Conservation (phyloP, 129 eudicot species). For the Gnaphalium uliginosum region DNA sequence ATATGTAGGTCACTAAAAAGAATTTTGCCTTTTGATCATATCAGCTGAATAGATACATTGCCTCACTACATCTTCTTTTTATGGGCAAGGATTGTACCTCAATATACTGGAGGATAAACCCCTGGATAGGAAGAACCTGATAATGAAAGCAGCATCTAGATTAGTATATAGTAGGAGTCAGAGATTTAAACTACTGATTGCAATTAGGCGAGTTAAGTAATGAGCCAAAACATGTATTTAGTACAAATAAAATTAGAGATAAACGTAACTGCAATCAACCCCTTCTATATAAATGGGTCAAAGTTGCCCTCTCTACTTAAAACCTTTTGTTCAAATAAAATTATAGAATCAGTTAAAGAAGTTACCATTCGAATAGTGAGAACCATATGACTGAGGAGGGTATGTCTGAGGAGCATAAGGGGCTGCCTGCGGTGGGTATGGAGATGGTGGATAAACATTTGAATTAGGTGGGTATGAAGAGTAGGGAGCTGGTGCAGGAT, state of each 20-base stretch:
- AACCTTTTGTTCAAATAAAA: background rate
- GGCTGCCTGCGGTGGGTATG: constrained; percentile 34
- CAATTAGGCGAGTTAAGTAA: background rate
- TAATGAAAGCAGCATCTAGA: constrained; percentile 8
- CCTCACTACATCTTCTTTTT: constrained; percentile 1
- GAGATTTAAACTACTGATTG: background rate
- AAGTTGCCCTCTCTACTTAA: background rate
- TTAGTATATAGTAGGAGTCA: background rate
- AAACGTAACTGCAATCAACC: background rate
- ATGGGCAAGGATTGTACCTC: background rate
- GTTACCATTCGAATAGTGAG: constrained; percentile 39
- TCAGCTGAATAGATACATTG: background rate
- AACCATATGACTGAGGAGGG: constrained; percentile 41
- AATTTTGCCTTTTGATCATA: constrained; percentile 2
- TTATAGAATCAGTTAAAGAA: constrained; percentile 12
- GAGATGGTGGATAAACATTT: constrained; percentile 48
- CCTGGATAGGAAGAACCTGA: constrained; percentile 27
- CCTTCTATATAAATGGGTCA: background rate
- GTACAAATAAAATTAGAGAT: background rate
- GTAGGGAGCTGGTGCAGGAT: constrained; percentile 38
- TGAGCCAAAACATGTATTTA: background rate
- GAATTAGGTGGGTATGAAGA: constrained; percentile 46
- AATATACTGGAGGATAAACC: constrained; percentile 17
- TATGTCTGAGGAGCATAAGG: constrained; percentile 39
- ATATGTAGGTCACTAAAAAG: background rate